Evolutionary conservation across 305 asterid genomes (phyloP).

Genomic region (Fraxinus xanthoxyloides): DNA sequence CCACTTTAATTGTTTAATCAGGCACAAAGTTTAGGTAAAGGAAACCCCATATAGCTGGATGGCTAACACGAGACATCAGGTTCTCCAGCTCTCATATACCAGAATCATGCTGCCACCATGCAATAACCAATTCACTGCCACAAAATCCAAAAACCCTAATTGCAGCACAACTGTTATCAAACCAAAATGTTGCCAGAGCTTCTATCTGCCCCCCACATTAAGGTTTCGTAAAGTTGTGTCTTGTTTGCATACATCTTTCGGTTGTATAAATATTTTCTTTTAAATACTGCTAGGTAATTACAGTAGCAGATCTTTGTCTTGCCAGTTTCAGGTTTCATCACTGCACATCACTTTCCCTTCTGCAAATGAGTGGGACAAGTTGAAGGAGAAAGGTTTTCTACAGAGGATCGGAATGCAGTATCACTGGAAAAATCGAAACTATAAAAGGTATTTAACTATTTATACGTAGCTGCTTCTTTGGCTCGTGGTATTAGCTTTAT

Average conservation of each 20-base stretch:
- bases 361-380: slow-evolving; percentile 57
- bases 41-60: not conserved
- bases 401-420: slow-evolving; percentile 94
- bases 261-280: slow-evolving; percentile 11
- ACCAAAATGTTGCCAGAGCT: slow-evolving; percentile 13
- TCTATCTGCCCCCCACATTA: slow-evolving; percentile 2
- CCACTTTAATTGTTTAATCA: not conserved
- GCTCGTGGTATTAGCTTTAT: slow-evolving; percentile 16
- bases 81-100: not conserved
- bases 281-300: not conserved
- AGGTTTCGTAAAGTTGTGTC: slow-evolving; percentile 15
- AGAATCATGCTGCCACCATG: not conserved
- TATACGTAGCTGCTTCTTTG: slow-evolving; percentile 24
- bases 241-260: slow-evolving; percentile 11
- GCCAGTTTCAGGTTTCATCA: slow-evolving; percentile 88
- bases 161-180: not conserved
- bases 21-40: not conserved
- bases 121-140: not conserved
- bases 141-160: not conserved
- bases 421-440: slow-evolving; percentile 90
- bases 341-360: slow-evolving; percentile 89
- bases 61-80: not conserved
- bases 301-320: slow-evolving; percentile 18
- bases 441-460: slow-evolving; percentile 49
- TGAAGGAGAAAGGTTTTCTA: slow-evolving; percentile 81